Conservation (phyloP, 257 asterid genomes). For the Penstemon barbatus region DNA sequence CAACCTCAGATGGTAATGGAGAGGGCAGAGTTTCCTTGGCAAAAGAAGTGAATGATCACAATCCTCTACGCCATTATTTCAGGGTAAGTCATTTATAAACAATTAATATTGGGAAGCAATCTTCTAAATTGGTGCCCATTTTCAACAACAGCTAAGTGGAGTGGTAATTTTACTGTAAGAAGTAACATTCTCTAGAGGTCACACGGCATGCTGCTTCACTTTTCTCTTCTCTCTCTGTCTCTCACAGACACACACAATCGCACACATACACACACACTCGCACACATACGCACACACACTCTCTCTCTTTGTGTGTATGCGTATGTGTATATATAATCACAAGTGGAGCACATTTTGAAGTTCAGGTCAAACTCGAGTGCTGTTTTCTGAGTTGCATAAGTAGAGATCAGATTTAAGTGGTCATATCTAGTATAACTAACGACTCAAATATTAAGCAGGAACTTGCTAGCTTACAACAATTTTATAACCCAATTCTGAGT, state of each 20-base stretch:
- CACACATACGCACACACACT: neutral
- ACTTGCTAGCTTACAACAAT: constrained; percentile 10
- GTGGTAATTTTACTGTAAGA: constrained; percentile 6
- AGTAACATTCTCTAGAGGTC: constrained; percentile 11
- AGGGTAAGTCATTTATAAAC: constrained; percentile 55
- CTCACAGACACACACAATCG: no score
- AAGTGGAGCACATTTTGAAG: no score
- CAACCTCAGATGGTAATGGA: constrained; percentile 82
- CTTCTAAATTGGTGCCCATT: constrained; percentile 26
- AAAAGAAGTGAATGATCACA: constrained; percentile 81
- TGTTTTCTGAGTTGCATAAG: neutral
- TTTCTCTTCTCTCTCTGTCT: no score
- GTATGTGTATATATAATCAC: no score
- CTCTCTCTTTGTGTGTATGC: neutral
- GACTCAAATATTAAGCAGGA: constrained; percentile 11
- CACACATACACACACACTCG: no score
- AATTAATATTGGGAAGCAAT: constrained; percentile 27
- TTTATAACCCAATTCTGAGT: constrained; percentile 14
- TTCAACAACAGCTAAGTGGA: constrained; percentile 5
- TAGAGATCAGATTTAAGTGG: constrained; percentile 16
- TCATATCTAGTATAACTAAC: constrained; percentile 18
- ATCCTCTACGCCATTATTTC: constrained; percentile 92
- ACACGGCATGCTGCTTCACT: constrained; percentile 11
- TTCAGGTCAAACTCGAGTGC: no score
- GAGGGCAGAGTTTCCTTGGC: constrained; percentile 78